Evolutionary conservation across 805 yeast genomes (phyloP).

Genomic region (Dipodascus albidus): DNA sequence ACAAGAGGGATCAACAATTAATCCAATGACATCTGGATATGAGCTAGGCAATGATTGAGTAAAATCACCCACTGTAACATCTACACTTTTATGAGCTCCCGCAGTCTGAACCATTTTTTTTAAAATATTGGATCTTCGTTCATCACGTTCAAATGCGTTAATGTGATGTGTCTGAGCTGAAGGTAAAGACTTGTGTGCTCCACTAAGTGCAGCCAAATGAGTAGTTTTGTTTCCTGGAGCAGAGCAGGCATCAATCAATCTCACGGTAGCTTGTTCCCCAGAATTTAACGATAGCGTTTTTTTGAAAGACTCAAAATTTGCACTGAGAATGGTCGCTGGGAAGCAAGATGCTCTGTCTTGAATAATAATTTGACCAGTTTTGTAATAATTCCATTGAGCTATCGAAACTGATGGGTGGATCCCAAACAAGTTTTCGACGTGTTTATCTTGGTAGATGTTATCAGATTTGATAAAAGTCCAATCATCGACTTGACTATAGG

Average conservation of each 20-base stretch:
- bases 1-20: conserved; percentile 93
- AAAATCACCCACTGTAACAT: conserved; percentile 44
- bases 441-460: conserved; percentile 57
- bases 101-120: conserved; percentile 73
- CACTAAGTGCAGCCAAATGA: conserved; percentile 64
- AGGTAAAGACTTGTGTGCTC: conserved; percentile 25
- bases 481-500: conserved; percentile 33
- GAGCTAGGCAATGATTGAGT: conserved; percentile 47
- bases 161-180: conserved; percentile 24
- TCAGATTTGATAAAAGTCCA: conserved; percentile 34
- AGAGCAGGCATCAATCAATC: conserved; percentile 85
- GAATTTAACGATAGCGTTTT: neutral
- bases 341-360: conserved; percentile 97
- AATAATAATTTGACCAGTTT: conserved; percentile 68
- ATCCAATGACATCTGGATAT: conserved; percentile 57
- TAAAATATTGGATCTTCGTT: conserved; percentile 55
- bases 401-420: conserved; percentile 66
- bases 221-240: conserved; percentile 99
- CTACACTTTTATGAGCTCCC: conserved; percentile 40
- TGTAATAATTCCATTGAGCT: conserved; percentile 56
- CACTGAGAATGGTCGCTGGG: conserved; percentile 71
- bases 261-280: conserved; percentile 28
- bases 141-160: conserved; percentile 82
- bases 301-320: neutral
- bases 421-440: conserved; percentile 70